phyloP scores from a whole-genome alignment of 805 yeast species.

The Cyberlindnera japonica region DNA sequence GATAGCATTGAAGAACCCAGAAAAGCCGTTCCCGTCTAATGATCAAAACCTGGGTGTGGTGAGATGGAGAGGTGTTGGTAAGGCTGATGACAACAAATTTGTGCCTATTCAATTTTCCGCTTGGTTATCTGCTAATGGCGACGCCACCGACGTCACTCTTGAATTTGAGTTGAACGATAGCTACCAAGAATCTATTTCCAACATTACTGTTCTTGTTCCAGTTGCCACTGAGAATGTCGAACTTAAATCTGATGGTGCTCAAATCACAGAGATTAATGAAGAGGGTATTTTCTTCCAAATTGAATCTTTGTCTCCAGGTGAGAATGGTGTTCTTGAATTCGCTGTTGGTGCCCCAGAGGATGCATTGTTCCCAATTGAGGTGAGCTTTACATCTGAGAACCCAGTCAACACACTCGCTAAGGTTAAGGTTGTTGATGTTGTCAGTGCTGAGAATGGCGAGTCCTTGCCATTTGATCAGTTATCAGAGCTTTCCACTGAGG shows the following conservation, averaged over 20 bases:
- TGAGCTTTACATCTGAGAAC: conserved; percentile 51
- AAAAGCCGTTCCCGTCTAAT: conserved; percentile 84
- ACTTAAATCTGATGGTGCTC: conserved; percentile 51
- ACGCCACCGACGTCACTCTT: conserved; percentile 68
- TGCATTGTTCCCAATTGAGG: conserved; percentile 81
- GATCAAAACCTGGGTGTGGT: conserved; percentile 88
- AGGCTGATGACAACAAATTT: conserved; percentile 48
- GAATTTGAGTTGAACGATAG: conserved; percentile 74
- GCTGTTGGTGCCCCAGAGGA: conserved; percentile 77
- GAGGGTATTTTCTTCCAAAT: conserved; percentile 70
- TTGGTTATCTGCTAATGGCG: conserved; percentile 73
- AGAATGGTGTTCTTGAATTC: conserved; percentile 76
- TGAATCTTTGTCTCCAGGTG: conserved; percentile 47
- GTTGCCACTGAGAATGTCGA: conserved; percentile 52
- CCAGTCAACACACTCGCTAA: conserved; percentile 57
- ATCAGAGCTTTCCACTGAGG: conserved; percentile 54
- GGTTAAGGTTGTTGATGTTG: conserved; percentile 60
- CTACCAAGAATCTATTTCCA: conserved; percentile 45
- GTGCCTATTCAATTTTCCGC: conserved; percentile 75
- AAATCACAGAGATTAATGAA: conserved; percentile 54
- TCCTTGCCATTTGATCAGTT: conserved; percentile 70
- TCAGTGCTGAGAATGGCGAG: conserved; percentile 45
- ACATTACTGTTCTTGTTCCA: conserved; percentile 61
- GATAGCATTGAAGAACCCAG: conserved; percentile 72
- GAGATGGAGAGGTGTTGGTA: conserved; percentile 82